phyloP scores from a whole-genome alignment of 177 flowering plant genomes.

The Vitis hybrid region DNA sequence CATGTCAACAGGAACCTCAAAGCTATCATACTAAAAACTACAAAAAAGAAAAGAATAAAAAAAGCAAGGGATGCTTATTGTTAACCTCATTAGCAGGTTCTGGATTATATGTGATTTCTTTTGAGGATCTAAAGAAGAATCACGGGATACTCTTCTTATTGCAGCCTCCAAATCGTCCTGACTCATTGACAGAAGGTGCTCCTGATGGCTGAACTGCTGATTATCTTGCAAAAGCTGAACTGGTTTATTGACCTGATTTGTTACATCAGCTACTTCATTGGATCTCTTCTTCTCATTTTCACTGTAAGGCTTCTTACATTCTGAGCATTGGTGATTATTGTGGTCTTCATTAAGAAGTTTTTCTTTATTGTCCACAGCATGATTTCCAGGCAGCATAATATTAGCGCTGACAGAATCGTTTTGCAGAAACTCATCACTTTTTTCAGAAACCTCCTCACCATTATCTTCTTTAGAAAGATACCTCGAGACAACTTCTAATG shows the following conservation, averaged over 20 bases:
- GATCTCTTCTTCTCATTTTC: conserved; percentile 27
- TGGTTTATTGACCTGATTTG: conserved; percentile 21
- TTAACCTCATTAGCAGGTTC: conserved; percentile 68
- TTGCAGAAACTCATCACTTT: conserved; percentile 11
- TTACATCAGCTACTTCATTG: conserved; percentile 14
- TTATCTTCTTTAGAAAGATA: conserved; percentile 46
- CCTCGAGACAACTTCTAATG: conserved; percentile 44
- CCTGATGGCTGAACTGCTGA: conserved; percentile 31
- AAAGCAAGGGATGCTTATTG: background rate
- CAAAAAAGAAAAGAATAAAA: background rate
- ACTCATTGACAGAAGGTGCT: conserved; percentile 38
- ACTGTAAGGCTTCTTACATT: conserved; percentile 12
- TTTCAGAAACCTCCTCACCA: conserved; percentile 19
- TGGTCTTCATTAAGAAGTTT: conserved; percentile 16
- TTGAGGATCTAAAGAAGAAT: conserved; percentile 54
- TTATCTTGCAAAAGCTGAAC: conserved; percentile 13
- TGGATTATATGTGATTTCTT: conserved; percentile 60
- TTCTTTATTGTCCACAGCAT: conserved; percentile 17
- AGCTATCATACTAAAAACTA: background rate
- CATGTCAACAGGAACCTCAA: background rate
- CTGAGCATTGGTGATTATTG: conserved; percentile 19
- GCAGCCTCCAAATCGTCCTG: conserved; percentile 70
- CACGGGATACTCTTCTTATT: conserved; percentile 59
- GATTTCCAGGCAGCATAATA: conserved; percentile 16
- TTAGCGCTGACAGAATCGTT: conserved; percentile 12